Evolutionary conservation across 73 alveolate species (phyloP).

Genomic region (Paramecium bursaria): DNA sequence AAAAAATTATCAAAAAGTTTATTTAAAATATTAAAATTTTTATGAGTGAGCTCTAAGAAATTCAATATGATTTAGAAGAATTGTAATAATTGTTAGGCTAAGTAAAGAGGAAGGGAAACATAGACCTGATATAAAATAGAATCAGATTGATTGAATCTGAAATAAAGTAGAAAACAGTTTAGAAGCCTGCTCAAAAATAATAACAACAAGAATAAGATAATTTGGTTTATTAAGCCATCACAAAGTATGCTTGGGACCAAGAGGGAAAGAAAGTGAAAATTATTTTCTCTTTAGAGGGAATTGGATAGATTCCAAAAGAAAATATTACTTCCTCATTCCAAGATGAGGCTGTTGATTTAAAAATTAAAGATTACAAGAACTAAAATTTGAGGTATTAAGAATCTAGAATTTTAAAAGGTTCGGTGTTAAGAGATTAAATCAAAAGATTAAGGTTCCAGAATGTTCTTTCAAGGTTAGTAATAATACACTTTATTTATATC

Average conservation of each 20-base stretch:
- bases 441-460: neutral
- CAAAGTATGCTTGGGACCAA: constrained; percentile 35
- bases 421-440: neutral
- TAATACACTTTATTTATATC: neutral
- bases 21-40: no score
- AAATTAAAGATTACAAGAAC: neutral
- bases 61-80: constrained; percentile 36
- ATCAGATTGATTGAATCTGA: constrained; percentile 6
- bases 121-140: neutral
- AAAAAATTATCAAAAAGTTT: no score
- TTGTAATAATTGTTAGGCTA: neutral
- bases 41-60: constrained; percentile 32
- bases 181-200: neutral
- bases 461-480: constrained; percentile 8
- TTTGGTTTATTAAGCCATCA: neutral
- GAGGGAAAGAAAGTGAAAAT: constrained; percentile 6
- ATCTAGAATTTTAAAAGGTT: neutral
- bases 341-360: neutral
- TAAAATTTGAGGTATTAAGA: neutral
- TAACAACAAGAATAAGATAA: neutral
- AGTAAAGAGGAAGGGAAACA: constrained; percentile 7
- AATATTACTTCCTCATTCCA: neutral
- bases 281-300: neutral
- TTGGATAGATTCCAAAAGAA: neutral
- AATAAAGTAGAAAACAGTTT: neutral